A percentile compares a stretch with the other conserved stretches of the same genome.
phyloP scores from a whole-genome alignment of 2,329 filamentous ascomycete species.

The Graphiopsis chlorocephala region DNA sequence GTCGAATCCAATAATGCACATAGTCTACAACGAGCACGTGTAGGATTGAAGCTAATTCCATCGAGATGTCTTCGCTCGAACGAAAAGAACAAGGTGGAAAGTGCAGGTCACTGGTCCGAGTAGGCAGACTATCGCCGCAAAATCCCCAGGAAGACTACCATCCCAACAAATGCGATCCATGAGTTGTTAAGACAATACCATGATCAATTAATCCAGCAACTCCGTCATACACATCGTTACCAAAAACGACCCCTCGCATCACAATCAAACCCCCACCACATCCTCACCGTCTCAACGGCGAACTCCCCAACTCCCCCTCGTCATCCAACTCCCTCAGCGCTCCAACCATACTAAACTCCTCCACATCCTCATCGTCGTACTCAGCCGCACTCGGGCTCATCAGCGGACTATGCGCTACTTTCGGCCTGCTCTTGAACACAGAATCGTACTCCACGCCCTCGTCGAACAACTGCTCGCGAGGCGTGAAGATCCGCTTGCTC shows the following conservation, averaged over 20 bases:
- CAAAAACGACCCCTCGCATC: neutral
- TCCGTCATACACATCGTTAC: neutral
- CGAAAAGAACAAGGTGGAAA: no score
- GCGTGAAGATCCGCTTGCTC: constrained; percentile 42
- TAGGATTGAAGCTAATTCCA: no score
- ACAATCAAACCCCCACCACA: neutral
- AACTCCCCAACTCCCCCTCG: neutral
- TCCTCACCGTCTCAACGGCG: constrained; percentile 9
- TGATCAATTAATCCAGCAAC: neutral
- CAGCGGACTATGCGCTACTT: constrained; percentile 70
- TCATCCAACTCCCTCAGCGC: constrained; percentile 7
- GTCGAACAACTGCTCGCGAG: constrained; percentile 67
- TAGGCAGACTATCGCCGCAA: no score
- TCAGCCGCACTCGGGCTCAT: constrained; percentile 19
- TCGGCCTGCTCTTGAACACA: constrained; percentile 81
- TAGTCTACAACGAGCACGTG: no score
- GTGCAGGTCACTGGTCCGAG: no score
- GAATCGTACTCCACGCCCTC: constrained; percentile 73
- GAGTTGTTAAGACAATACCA: neutral
- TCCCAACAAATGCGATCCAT: no score
- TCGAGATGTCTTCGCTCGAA: no score
- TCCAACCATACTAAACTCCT: constrained; percentile 8
- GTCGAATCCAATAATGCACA: no score
- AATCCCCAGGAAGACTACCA: no score
- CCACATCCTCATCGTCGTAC: neutral